Base-by-base conservation (phyloP, 176 grass and related monocot genomes). In the Ampelocalamus luodianensis region DNA sequence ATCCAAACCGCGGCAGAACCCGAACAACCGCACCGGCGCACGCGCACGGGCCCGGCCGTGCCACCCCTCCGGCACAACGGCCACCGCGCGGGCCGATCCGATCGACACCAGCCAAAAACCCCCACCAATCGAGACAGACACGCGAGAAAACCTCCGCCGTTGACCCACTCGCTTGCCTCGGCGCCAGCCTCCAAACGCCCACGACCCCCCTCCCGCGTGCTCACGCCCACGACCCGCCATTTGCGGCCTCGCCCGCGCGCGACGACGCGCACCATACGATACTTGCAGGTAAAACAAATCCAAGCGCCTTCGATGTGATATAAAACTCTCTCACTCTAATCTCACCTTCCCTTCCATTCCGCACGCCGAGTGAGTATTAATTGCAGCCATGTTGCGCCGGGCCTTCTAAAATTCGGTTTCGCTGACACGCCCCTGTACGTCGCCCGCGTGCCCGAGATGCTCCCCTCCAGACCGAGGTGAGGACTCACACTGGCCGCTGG, bases 391-490 rank as follows among this genome's bases (percentile, higher is more conserved):
- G 82, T 80, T 69, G 49, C 50, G n/a, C 70, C 23, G 46, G 54
- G 44, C 45, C 77, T 44, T 78, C 74, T 74, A 67, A 80, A 72
- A 80, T 80, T 73, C 80, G 32, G 64, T 51, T 53, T 59, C 70
- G 36, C 71, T 84, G 89, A 74, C 89, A 84, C 32, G 32, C 32
- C 32, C 32, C 32, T 34, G 32, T 3, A 34, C 32, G 32, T 34
- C 32, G 32, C 32, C 63, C 76, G 80, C 74, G 73, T 36, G 85
- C 39, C 54, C 38, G 44, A 69, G 83, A 90, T 90, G 90, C 79
- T 84, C 64, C 68, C 90, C 72, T 80, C 61, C 85, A 86, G 48
- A 76, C 79, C 80, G 74, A 86, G 88, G 83, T 92, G 82, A 71
- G 66, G 29, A 3, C 54, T 42, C 14, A 1, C 14, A 1, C 6